Conservation (phyloP, 768 basidiomycete species). For the Gloeophyllum trabeum region DNA sequence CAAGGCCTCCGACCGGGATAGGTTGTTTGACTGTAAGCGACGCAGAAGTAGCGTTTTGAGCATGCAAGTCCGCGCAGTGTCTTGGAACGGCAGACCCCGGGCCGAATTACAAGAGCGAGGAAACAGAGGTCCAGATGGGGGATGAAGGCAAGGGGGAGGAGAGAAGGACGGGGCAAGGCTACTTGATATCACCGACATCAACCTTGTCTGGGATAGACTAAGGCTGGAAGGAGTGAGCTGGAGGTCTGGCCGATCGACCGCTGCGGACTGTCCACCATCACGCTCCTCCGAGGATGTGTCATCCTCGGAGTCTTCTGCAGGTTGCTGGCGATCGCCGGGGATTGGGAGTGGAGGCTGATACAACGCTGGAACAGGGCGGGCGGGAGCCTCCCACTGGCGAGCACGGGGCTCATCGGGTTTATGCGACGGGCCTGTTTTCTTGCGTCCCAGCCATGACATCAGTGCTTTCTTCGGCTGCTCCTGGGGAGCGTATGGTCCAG, state of each 20-base stretch:
- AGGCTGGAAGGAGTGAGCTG: too few relatives aligned
- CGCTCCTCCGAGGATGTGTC: slow-evolving; percentile 26
- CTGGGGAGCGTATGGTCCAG: slow-evolving; percentile 5
- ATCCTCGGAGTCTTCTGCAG: slow-evolving; percentile 6
- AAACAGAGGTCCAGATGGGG: slow-evolving; percentile 25
- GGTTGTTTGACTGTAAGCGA: slow-evolving; percentile 25
- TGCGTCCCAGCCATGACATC: slow-evolving; percentile 2
- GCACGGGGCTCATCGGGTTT: background rate
- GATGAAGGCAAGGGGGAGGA: slow-evolving; percentile 38
- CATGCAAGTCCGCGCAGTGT: slow-evolving; percentile 31
- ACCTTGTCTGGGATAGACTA: too few relatives aligned
- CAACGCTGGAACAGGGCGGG: too few relatives aligned
- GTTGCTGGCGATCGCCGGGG: background rate
- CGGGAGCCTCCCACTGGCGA: background rate
- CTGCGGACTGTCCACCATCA: too few relatives aligned
- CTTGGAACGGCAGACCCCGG: slow-evolving; percentile 21
- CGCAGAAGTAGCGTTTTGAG: slow-evolving; percentile 40
- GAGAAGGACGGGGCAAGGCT: slow-evolving; percentile 25
- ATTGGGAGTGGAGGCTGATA: slow-evolving; percentile 2
- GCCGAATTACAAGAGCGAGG: slow-evolving; percentile 46
- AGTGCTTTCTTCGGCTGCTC: slow-evolving; percentile 5
- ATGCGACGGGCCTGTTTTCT: background rate
- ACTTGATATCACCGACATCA: background rate
- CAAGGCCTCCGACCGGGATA: slow-evolving; percentile 28
- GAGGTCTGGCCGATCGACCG: too few relatives aligned